Base-by-base conservation (phyloP, 495 filamentous ascomycete genomes). In the Penicillium robsamsonii region DNA sequence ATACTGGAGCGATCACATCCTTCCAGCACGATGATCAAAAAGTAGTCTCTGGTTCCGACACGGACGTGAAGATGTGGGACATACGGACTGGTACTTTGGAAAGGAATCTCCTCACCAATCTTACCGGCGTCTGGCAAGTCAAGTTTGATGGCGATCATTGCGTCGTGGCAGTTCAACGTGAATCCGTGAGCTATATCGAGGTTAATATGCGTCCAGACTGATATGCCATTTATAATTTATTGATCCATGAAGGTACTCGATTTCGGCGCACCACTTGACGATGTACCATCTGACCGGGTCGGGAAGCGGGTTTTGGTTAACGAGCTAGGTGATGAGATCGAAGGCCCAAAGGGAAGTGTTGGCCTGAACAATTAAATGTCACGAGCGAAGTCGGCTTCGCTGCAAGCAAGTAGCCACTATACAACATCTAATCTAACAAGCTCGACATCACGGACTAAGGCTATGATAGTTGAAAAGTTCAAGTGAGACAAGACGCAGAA, bases 41-140 rank as follows among this genome's bases (percentile, higher is more conserved):
- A 62, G 91, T 98, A 44, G 92, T 98, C 50, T 96, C 91, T 41
- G 94, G 94, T 42, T 94, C 90, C 47, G 94, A 98, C 70, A 84
- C 90, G 64, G 96, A 90, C 18, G 75, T 98, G 57, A 98, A 98
- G 77, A 94, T 98, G 90, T 98, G 94, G 94, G 90, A 97, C 70
- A 86, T 96, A 31, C 83, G 85, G 61, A 94, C 84, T 22, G 94
- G 94, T 45, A 89, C 94, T 50, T 96, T 90, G 70, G 87, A 96
- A 44, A 86, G 91, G 55, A 93, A 98, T 75, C 83, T 98, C 24
- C 80, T 98, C 59, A 96, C 90, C 18, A 91, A 96, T 65, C 79
- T 98, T 53, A 91, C 86, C 61, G 90, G 91, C 6, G 93, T 97
- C 31, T 98, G 94, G 94, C 94, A 98, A 74, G 93, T 98, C 64